phyloP scores from a whole-genome alignment of 495 filamentous ascomycete genomes.

The Annulohypoxylon bovei region DNA sequence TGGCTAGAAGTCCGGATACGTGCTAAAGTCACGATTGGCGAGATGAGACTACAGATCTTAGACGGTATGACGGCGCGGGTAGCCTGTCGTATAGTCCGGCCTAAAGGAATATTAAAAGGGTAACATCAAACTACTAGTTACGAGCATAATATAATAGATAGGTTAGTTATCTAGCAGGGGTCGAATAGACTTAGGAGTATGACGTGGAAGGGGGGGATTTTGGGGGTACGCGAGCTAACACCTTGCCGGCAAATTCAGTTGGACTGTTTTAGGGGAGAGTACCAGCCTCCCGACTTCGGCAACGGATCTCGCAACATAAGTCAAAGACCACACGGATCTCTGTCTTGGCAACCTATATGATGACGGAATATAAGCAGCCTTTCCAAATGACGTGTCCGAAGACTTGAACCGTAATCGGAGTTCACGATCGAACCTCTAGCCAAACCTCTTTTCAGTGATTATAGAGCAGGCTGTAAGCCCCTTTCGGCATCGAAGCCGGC shows the following conservation, averaged over 20 bases:
- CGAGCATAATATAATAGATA: neutral
- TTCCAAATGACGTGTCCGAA: slow-evolving; percentile 8
- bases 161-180: slow-evolving; percentile 8
- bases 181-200: slow-evolving; percentile 17
- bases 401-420: slow-evolving; percentile 18
- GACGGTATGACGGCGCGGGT: slow-evolving; percentile 33
- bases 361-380: slow-evolving; percentile 13
- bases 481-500: slow-evolving; percentile 34
- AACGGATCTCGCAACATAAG: slow-evolving; percentile 3
- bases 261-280: slow-evolving; percentile 3
- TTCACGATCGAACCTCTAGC: slow-evolving; percentile 1
- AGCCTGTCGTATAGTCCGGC: slow-evolving; percentile 16
- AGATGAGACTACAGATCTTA: slow-evolving; percentile 20
- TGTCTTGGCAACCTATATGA: slow-evolving; percentile 31
- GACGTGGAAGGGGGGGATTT: slow-evolving; percentile 15
- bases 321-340: neutral
- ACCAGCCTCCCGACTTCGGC: slow-evolving; percentile 35
- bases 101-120: slow-evolving; percentile 7
- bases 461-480: neutral
- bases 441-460: neutral
- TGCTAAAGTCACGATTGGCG: slow-evolving; percentile 2
- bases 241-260: slow-evolving; percentile 35
- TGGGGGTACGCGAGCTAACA: slow-evolving; percentile 17
- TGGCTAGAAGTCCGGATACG: neutral
- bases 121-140: neutral